Conservation (phyloP, 305 asterid species). For the Fraxinus baroniana region DNA sequence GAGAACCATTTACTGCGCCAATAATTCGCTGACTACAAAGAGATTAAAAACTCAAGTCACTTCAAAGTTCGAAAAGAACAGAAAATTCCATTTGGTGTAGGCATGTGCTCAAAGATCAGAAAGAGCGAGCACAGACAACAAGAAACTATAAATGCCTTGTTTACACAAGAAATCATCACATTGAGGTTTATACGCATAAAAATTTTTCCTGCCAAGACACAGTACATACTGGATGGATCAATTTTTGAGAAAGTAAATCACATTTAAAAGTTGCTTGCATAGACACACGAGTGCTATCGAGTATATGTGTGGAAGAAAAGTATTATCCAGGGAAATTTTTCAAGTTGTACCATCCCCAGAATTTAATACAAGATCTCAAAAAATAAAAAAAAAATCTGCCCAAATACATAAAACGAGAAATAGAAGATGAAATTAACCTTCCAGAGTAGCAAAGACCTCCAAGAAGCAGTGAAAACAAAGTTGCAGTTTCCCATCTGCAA, state of each 20-base stretch:
- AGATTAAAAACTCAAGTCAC: conserved; percentile 26
- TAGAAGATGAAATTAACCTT: conserved; percentile 46
- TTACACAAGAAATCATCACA: background rate
- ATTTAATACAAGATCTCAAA: conserved; percentile 5
- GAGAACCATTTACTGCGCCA: conserved; percentile 81
- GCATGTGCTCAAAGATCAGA: background rate
- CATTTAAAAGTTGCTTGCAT: background rate
- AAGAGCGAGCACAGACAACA: background rate
- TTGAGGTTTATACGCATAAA: conserved; percentile 3
- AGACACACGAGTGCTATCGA: background rate
- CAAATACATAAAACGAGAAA: background rate
- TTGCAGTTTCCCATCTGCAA: conserved; percentile 97
- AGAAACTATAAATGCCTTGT: background rate
- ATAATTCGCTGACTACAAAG: conserved; percentile 69
- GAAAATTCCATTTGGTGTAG: background rate
- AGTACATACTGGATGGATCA: background rate
- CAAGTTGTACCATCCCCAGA: background rate
- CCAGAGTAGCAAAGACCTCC: conserved; percentile 90
- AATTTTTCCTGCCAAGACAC: conserved; percentile 5
- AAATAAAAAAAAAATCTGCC: background rate
- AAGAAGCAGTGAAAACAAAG: conserved; percentile 69
- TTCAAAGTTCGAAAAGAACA: conserved; percentile 8
- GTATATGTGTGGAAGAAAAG: background rate
- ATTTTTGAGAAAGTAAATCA: conserved; percentile 5
- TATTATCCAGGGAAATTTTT: background rate